Base-by-base conservation (phyloP, 371 early-diverging fungal species). In the Mortierella sp. region DNA sequence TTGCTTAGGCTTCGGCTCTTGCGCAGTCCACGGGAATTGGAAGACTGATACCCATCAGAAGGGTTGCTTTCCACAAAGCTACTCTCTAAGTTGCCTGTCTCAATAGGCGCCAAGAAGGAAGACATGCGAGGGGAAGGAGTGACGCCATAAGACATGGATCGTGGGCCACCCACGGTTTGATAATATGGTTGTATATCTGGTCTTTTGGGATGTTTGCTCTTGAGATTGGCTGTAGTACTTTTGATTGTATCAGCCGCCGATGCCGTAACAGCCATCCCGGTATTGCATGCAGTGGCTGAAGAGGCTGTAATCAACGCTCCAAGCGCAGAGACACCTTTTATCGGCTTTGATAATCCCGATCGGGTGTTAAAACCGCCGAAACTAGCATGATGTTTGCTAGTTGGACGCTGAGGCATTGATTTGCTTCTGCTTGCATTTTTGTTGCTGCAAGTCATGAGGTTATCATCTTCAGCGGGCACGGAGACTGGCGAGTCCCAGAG, bases 1-100 rank as follows among this genome's bases (percentile, higher is more conserved):
- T 68, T 71, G 40, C 72, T 61, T 15, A 68, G 12, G 26, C 77
- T 64, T 22, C 34, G 15, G 22, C 67, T 59, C 57, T 40, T 77
- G 42, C 54, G 40, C 4, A 67, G 47, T 1, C 49, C 58, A 37
- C 42, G 29, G 4, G 57, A 29, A 45, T 45, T 57, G 19, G 45
- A 34, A 22, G 29, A 29, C 13, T 66, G 73, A 34, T 32, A n/a
- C 8, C 23, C n/a, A 31, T 56, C 34, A 12, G 57, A 34, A 34
- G 34, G 19, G 19, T 17, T 8, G 17, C 53, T 28, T 10, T 51
- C 53, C 53, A 26, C 6, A 26, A 4, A 43, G 19, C 2, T 58
- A 29, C 40, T 26, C 43, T 42, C 40, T 37, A 26, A 6, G 26
- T 26, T 47, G 51, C 29, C n/a, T 17, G 15, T 29, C 49, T n/a